Base-by-base conservation (phyloP, 2,329 filamentous ascomycete species). In the Malbranchea zuffiana region DNA sequence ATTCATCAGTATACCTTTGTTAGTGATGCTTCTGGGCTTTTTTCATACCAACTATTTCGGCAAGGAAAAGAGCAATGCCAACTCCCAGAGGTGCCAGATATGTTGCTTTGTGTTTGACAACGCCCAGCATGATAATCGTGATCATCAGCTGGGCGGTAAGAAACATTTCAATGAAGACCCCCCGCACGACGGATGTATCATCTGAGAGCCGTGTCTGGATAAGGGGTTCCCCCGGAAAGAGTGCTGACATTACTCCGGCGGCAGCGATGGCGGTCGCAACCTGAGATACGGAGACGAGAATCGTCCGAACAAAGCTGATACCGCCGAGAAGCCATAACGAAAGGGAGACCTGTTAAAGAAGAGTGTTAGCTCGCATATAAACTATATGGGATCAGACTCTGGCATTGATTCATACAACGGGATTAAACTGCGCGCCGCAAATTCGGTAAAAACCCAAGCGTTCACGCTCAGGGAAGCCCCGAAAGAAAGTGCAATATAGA, bases 51-150 rank as follows among this genome's bases (percentile, higher is more conserved):
- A 64, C 58, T 33, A 75, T 44, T 40, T 74, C 66, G 0, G 64
- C 62, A 28, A 84, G 69, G 54, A 85, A 84, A 36, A 85, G 67
- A 0, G 79, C 66, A 2, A 83, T 57, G 1, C 82, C 82, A 47
- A 86, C 82, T 8, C 77, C 79, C 3, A 85, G 61, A 0, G 81
- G 80, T 0, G 80, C 80, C 1, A 84, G 60, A 51, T 70, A 82
- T 0, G 80, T 85, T 2, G 74, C 74, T 29, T 77, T 75, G 55
- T 84, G 79, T 60, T 85, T 84, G 53, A 83, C 78, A 3, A 75
- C 73, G 0, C 78, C 79, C 29, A 83, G 66, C 71, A 83, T 79
- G 54, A 77, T 72, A 19, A 81, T 72, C 2, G 75, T 71, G 36
- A 81, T 63, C 5, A 80, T 69, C 6, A 82, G 63, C 50, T 78